Conservation (phyloP, 345 rosid genomes). For the Melaleuca quinquenervia region DNA sequence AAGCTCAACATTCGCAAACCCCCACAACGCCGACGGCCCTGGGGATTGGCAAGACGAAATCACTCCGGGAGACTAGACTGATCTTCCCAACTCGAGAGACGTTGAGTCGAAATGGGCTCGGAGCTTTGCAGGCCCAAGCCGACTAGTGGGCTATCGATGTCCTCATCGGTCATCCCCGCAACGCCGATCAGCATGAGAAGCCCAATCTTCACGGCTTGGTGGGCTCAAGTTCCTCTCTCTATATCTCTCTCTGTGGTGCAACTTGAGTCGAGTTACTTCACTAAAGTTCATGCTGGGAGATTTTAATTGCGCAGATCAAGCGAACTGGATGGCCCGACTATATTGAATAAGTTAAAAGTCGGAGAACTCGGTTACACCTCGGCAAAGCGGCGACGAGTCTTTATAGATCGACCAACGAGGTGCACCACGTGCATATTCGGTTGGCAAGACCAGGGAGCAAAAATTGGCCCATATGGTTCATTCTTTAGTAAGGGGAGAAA, state of each 20-base stretch:
- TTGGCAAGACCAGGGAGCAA: not conserved
- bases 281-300: not conserved
- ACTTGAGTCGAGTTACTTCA: no score
- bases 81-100: no score
- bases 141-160: no score
- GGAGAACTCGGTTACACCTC: not conserved
- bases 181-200: no score
- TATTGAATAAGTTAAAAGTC: not conserved
- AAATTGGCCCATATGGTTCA: not conserved
- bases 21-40: not conserved
- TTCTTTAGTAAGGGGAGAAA: not conserved
- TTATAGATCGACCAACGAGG: no score
- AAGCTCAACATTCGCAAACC: not conserved
- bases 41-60: not conserved
- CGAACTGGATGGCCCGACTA: not conserved
- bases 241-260: not conserved
- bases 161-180: no score
- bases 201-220: no score
- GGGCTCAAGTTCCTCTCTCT: not conserved
- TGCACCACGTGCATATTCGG: no score
- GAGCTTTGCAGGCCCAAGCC: no score
- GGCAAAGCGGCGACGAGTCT: not conserved
- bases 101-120: not conserved
- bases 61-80: not conserved
- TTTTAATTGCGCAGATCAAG: not conserved